A percentile compares a stretch with the other conserved stretches of the same genome.
These are phyloP conservation scores for Fusarium proliferatum DNA, from an alignment of 2,329 filamentous ascomycete genomes.

Conservation along the genomic window DNA sequence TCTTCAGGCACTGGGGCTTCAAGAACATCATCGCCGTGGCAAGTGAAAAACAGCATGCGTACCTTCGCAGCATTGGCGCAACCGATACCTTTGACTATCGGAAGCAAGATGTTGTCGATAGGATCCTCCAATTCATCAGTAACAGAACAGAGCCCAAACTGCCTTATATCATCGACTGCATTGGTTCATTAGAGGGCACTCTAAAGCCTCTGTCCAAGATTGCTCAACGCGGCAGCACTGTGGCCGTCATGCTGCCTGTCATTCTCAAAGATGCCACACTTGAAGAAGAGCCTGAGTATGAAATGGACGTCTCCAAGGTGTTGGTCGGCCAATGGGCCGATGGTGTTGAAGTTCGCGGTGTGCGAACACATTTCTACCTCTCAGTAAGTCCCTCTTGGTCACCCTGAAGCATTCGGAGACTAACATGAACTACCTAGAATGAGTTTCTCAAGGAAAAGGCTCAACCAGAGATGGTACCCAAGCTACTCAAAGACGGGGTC, in stretches of 20 bases:
- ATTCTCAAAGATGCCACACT: constrained; percentile 64
- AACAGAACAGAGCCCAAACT: constrained; percentile 44
- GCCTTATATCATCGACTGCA: constrained; percentile 66
- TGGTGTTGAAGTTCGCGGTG: constrained; percentile 63
- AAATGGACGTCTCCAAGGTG: constrained; percentile 60
- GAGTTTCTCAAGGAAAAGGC: constrained; percentile 65
- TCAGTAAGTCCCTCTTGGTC: constrained; percentile 25
- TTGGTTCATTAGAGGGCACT: constrained; percentile 61
- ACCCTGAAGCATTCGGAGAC: background rate
- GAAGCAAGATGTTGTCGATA: constrained; percentile 49
- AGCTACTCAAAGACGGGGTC: constrained; percentile 54
- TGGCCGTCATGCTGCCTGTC: constrained; percentile 70
- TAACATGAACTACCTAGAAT: constrained; percentile 54
- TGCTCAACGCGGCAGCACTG: constrained; percentile 59
- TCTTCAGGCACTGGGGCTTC: constrained; percentile 65
- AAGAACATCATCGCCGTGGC: constrained; percentile 60
- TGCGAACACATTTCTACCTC: constrained; percentile 54
- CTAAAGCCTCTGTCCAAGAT: constrained; percentile 62
- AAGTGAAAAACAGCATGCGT: constrained; percentile 57
- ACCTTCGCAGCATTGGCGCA: constrained; percentile 58
- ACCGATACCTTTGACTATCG: constrained; percentile 60
- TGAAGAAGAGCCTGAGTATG: constrained; percentile 61
- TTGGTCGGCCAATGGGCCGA: constrained; percentile 59
- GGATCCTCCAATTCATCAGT: constrained; percentile 45
- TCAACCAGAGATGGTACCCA: constrained; percentile 65